Evolutionary conservation across 139 green algal genomes (phyloP).

Genomic region (Picochlorum sp.): DNA sequence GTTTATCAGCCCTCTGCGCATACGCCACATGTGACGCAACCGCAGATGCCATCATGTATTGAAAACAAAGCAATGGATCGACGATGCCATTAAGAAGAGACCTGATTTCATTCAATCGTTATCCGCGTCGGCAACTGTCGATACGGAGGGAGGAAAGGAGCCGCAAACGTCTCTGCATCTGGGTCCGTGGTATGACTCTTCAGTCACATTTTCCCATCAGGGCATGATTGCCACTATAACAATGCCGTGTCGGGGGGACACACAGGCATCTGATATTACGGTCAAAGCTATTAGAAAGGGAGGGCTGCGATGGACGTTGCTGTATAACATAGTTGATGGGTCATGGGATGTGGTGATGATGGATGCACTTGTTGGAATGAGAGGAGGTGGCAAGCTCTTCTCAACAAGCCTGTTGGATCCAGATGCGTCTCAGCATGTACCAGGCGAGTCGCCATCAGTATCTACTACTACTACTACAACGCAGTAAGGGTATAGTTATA

Average conservation of each 20-base stretch:
- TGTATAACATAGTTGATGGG: constrained; percentile 7
- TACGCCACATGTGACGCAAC: constrained; percentile 5
- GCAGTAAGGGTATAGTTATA: no score
- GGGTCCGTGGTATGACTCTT: constrained; percentile 11
- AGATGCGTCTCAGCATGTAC: no score
- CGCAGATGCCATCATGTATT: background rate
- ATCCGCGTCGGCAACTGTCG: background rate
- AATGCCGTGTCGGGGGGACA: background rate
- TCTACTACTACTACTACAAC: no score
- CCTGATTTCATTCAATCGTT: no score
- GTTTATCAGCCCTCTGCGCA: background rate
- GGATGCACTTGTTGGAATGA: constrained; percentile 9
- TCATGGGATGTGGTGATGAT: constrained; percentile 11
- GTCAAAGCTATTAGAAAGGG: constrained; percentile 11
- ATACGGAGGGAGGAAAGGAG: background rate
- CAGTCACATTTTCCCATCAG: background rate
- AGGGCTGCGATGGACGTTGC: background rate
- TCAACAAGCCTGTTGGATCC: constrained; percentile 1
- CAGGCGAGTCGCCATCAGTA: no score
- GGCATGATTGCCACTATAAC: constrained; percentile 5
- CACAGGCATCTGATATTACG: constrained; percentile 9
- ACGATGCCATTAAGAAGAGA: no score
- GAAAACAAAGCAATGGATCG: no score
- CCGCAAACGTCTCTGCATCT: background rate
- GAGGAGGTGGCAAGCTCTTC: constrained; percentile 1